A percentile compares a stretch with the other conserved stretches of the same genome.
Evolutionary conservation across 331 rosid genomes (phyloP).

Genomic region (Dryas integrifolia): DNA sequence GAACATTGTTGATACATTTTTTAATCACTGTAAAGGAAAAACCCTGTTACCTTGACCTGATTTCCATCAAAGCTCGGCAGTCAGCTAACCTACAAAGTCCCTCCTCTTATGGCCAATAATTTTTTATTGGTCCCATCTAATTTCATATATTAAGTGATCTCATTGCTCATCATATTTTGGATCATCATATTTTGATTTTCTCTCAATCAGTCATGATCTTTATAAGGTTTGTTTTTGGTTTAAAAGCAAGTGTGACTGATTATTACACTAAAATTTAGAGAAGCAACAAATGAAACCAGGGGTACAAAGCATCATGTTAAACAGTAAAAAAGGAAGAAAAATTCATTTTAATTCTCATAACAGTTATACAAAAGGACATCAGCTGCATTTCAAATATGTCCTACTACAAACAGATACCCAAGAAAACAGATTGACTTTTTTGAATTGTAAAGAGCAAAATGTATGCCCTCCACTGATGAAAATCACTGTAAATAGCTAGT

Average conservation of each 20-base stretch:
- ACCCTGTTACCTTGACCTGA: background rate
- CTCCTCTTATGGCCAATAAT: background rate
- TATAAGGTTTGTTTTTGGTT: background rate
- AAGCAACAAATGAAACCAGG: background rate
- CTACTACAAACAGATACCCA: background rate
- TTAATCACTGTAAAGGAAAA: background rate
- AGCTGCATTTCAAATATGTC: background rate
- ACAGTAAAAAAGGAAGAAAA: background rate
- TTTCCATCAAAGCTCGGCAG: background rate
- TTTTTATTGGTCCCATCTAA: background rate
- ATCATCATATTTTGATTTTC: background rate
- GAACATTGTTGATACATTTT: background rate
- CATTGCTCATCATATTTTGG: background rate
- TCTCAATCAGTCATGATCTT: background rate
- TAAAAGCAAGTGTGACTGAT: background rate
- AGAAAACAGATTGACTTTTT: background rate
- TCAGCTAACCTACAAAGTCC: background rate
- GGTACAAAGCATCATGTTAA: background rate
- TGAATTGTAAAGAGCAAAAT: background rate
- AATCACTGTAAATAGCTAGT: background rate
- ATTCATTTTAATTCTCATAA: background rate
- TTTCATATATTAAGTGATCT: constrained; percentile 1
- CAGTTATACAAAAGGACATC: background rate
- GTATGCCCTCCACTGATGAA: background rate
- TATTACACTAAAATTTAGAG: background rate